Percentiles rank a stretch among this genome's conserved stretches.
Evolutionary conservation across 768 basidiomycete genomes (phyloP).

Genomic region (Russula earlei): DNA sequence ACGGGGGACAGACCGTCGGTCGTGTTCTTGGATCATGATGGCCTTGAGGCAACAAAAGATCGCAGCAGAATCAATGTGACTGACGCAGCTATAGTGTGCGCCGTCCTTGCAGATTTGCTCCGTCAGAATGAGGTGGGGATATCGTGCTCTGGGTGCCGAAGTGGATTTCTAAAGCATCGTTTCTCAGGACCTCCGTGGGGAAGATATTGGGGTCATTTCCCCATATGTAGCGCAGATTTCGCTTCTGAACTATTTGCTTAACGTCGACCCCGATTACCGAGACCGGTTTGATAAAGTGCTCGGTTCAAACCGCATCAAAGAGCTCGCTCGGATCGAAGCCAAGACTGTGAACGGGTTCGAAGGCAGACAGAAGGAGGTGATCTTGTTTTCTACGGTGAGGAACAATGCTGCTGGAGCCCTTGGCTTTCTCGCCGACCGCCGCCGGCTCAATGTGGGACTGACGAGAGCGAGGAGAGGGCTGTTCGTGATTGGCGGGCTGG

Average conservation of each 20-base stretch:
- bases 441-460: constrained; percentile 83
- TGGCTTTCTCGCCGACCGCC: constrained; percentile 81
- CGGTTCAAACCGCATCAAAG: constrained; percentile 55
- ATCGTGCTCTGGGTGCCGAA: background rate
- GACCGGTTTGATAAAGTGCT: constrained; percentile 49
- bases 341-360: constrained; percentile 95
- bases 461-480: constrained; percentile 83
- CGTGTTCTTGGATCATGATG: constrained; percentile 74
- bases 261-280: constrained; percentile 41
- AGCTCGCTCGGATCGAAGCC: constrained; percentile 65
- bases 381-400: constrained; percentile 85
- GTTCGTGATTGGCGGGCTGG: constrained; percentile 68
- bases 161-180: constrained; percentile 21
- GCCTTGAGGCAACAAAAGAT: constrained; percentile 55
- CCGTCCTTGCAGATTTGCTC: constrained; percentile 76
- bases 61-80: constrained; percentile 68
- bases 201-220: constrained; percentile 86
- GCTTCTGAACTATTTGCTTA: constrained; percentile 58
- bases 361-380: constrained; percentile 86
- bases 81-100: constrained; percentile 71
- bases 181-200: constrained; percentile 49
- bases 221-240: constrained; percentile 86
- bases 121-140: constrained; percentile 22
- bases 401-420: constrained; percentile 71
- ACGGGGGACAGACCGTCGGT: constrained; percentile 47